Evolutionary conservation across 148 eudicot species (phyloP), one percentile per base, ranked within the genome.

Genomic region (Cornus controversa): DNA sequence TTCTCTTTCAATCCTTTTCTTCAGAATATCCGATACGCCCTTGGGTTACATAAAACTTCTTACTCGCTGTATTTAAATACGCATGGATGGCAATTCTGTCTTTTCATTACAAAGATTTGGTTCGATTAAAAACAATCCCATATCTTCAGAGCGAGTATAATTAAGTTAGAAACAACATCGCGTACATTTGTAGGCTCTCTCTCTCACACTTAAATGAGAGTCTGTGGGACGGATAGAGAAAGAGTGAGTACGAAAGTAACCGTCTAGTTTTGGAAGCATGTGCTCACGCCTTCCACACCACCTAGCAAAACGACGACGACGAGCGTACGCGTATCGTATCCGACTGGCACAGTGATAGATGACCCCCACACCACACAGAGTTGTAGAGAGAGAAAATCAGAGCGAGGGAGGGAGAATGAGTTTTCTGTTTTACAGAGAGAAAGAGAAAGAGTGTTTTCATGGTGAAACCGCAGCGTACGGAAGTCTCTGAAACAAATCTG

Each of bases 251-350:
- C 60, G 20, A 54, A 54, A 54, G 68, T 74, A 74, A 64, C 69
- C 77, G 69, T 26, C 77, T 75, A 25, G 28, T 42, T 63, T 65
- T 75, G 69, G 69, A 64, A 37, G 69, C 58, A 75, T 40, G 34
- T 63, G 77, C 36, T 75, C 77, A 75, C 77, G 77, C 77, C 69
- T 63, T 75, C 36, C 25, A 67, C 77, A 66, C 77, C 69, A 75
- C 42, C 18, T 47, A 31, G 31, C 27, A 24, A 64, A 63, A 64
- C 69, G 69, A 75, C 77, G 69, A 75, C 77, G 69, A 40, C 36
- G 34, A 9, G 0, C 6, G 16, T 25, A 6, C 45, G 10, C 45
- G 45, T 11, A 60, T 37, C 45, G 45, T 2, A 60, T 37, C 47
- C 18, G 0, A 29, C 10, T 8, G 60, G 20, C 24, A 1, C 22